phyloP scores from a whole-genome alignment of 2,329 filamentous ascomycete genomes.

The Camillea tinctor region DNA sequence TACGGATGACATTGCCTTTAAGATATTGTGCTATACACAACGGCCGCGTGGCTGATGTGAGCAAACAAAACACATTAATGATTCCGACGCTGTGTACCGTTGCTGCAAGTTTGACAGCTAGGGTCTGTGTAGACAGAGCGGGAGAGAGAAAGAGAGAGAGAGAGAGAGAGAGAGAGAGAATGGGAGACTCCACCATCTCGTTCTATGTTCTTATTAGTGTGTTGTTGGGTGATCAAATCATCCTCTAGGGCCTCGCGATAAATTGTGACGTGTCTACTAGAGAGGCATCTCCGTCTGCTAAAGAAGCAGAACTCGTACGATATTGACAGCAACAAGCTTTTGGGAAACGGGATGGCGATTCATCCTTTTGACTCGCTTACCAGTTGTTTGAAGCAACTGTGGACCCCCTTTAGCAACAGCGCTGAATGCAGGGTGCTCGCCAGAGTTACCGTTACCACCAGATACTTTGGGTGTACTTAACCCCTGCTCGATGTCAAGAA shows the following conservation, averaged over 20 bases:
- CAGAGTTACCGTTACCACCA: not conserved
- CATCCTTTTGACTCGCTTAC: not conserved
- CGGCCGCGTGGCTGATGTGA: slow-evolving; percentile 16
- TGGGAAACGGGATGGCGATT: not conserved
- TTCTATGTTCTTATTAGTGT: not conserved
- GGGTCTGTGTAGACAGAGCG: not conserved
- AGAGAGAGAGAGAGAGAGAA: no score
- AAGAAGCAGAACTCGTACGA: not conserved
- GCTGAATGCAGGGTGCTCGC: not conserved
- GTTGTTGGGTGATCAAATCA: not conserved
- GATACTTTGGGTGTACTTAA: slow-evolving; percentile 4
- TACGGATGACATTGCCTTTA: not conserved
- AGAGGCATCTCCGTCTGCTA: not conserved
- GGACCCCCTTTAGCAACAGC: not conserved
- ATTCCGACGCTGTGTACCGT: slow-evolving; percentile 27
- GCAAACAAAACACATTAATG: slow-evolving; percentile 22
- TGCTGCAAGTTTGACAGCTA: slow-evolving; percentile 32
- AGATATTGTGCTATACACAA: no score
- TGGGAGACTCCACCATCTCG: not conserved
- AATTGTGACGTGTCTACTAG: not conserved
- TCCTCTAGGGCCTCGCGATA: not conserved
- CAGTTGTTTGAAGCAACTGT: not conserved
- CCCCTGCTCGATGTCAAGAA: slow-evolving; percentile 9
- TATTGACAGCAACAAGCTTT: not conserved
- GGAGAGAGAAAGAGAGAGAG: no score